Base-by-base conservation (phyloP, 129 eudicot genomes). In the Pulicaria dysenterica region DNA sequence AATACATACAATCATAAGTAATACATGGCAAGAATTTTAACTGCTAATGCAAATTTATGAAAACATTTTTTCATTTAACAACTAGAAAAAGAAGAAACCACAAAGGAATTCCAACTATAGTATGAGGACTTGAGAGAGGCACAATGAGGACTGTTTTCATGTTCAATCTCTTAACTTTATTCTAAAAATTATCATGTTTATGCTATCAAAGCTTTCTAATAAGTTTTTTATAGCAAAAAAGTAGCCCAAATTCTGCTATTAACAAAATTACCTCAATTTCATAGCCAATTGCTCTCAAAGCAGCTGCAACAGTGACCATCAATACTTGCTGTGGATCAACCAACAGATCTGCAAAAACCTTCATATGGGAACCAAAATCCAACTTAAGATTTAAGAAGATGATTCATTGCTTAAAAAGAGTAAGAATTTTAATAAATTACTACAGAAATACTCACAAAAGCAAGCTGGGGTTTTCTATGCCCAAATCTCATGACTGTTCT, bases 311-410 rank as follows among this genome's bases (percentile, higher is more conserved):
- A 58, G 84, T 94, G 53, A 72, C 89, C 99, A 94, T 94, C 77
- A 79, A 76, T 75, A 90, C 70, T 74, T 94, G 99, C 73, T 94
- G 86, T 59, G 81, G 87, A 84, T 88, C 96, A 72, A 88, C 85
- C 64, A 77, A 79, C 68, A 94, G 91, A 90, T 94, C 91, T 62
- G 96, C 87, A 76, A 94, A 94, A 19, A 94, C 96, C 99, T 94
- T 73, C 55, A 86, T 16, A 68, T 59, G 41, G 55, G 57, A 60
- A 69, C 54, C 69, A 16, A 64, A 37, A 71, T 38, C 65, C 49
- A 68, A 65, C 38, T 53, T 8, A 40, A 59, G 2, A 24, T 24
- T 47, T 10, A 47, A 9, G 14, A 2, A 14, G 13, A 9, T 34
- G 34, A 12, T 51, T 24, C 31, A 13, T 39, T 31, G 46, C 63